Base-by-base conservation (phyloP, 202 grass and related monocot species). In the Musa balbisiana region DNA sequence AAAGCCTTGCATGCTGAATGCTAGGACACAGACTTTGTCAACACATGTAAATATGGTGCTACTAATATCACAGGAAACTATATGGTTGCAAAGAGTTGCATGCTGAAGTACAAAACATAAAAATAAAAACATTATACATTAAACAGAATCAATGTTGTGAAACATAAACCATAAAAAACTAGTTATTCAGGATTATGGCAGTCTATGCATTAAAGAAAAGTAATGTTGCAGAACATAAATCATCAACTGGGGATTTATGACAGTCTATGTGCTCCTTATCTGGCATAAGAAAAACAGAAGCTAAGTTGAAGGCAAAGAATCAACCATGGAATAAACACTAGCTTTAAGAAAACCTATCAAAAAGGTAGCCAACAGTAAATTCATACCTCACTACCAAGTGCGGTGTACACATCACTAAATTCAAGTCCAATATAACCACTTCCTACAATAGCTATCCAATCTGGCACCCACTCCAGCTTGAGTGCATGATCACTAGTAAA, bases 361-460 rank as follows among this genome's bases (percentile, higher is more conserved):
- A 43, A 43, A 3, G 4, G 33, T 23, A 23, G 2, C 12, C 14
- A 22, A 67, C 3, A 33, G 25, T 33, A 67, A 29, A 51, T 43
- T 43, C 33, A 43, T 93, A 93, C 91, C 91, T 98, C 88, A 24
- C 90, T 91, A 77, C 91, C 94, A 79, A 97, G 84, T 67, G 93
- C 84, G 23, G 84, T 91, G 84, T 95, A 95, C 67, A 91, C 92
- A 87, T 96, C 92, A 80, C 92, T 96, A 83, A 97, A 97, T 80
- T 97, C 93, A 80, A 97, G 93, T 73, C 87, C 87, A 88, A 98
- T 94, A 66, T 92, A 96, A 79, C 92, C 92, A 71, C 87, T 96
- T 88, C 89, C 92, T 81, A 96, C 87, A 86, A 92, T 96, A 81
- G 90, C 92, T 85, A 92, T 90, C 92, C 89, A 96, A 20, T 96